phyloP scores from a whole-genome alignment of 176 grass and related monocot species.

The Carex scoparia region DNA sequence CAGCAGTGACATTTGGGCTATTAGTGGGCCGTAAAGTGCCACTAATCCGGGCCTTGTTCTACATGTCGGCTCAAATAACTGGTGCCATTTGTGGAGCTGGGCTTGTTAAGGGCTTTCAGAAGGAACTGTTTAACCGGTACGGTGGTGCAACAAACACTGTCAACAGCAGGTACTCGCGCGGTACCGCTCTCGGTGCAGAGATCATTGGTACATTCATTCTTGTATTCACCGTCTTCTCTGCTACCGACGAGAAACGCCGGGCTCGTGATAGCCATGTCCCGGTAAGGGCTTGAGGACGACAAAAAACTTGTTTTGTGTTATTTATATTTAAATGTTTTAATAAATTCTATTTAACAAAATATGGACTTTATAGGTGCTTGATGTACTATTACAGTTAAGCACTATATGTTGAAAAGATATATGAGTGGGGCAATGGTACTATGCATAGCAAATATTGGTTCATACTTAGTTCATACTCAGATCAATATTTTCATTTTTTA shows the following conservation, averaged over 20 bases:
- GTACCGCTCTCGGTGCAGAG: slow-evolving; percentile 33
- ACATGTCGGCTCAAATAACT: slow-evolving; percentile 34
- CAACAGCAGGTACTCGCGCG: slow-evolving; percentile 14
- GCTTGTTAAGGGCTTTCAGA: slow-evolving; percentile 34
- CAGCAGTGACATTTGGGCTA: slow-evolving; percentile 46
- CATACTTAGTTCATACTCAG: too few relatives aligned
- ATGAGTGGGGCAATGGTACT: too few relatives aligned
- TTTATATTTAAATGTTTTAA: background rate
- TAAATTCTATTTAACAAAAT: background rate
- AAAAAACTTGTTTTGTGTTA: background rate
- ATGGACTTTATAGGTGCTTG: background rate
- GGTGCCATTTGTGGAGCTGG: slow-evolving; percentile 43
- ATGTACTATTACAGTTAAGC: background rate
- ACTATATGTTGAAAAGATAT: too few relatives aligned
- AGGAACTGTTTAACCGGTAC: background rate
- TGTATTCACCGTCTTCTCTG: slow-evolving; percentile 50
- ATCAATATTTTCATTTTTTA: too few relatives aligned
- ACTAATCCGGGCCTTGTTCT: slow-evolving; percentile 30
- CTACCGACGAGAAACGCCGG: slow-evolving; percentile 40
- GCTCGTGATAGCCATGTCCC: slow-evolving; percentile 41
- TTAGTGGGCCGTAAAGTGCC: slow-evolving; percentile 45
- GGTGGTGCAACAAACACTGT: slow-evolving; percentile 32
- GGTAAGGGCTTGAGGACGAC: background rate
- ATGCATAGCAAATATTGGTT: too few relatives aligned
- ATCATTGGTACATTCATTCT: slow-evolving; percentile 44